phyloP scores from a whole-genome alignment of 2,329 filamentous ascomycete genomes.

The Cercospora sesami region DNA sequence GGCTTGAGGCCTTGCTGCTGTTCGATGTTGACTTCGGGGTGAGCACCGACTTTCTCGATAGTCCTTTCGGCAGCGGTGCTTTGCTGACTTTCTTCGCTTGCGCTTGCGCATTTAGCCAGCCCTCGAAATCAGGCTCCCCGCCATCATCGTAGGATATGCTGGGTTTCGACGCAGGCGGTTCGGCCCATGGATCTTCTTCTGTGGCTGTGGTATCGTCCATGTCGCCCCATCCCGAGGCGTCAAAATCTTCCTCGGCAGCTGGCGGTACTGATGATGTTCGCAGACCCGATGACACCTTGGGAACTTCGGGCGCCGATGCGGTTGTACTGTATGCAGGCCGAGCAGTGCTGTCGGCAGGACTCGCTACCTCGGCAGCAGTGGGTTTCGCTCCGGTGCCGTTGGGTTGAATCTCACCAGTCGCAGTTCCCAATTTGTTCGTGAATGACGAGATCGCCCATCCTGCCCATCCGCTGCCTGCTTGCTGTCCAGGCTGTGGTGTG shows the following conservation, averaged over 20 bases:
- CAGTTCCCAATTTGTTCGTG: slow-evolving; percentile 85
- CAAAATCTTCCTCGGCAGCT: slow-evolving; percentile 58
- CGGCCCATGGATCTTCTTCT: slow-evolving; percentile 22
- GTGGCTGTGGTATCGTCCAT: slow-evolving; percentile 50
- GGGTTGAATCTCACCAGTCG: slow-evolving; percentile 80
- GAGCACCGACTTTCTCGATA: slow-evolving; percentile 60
- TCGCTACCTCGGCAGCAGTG: slow-evolving; percentile 41
- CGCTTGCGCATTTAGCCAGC: slow-evolving; percentile 86
- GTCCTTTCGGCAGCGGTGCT: slow-evolving; percentile 79
- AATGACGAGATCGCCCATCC: slow-evolving; percentile 99
- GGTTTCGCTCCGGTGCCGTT: slow-evolving; percentile 45
- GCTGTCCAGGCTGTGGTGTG: slow-evolving; percentile 64
- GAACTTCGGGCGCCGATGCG: slow-evolving; percentile 35
- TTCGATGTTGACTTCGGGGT: slow-evolving; percentile 33
- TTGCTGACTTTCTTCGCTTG: slow-evolving; percentile 64
- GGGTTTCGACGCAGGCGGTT: slow-evolving; percentile 22
- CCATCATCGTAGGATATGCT: slow-evolving; percentile 71
- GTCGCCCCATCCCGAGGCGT: slow-evolving; percentile 69
- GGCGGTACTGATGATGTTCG: slow-evolving; percentile 28
- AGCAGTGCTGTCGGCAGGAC: slow-evolving; percentile 45
- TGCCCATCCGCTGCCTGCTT: slow-evolving; percentile 67
- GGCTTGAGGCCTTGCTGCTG: slow-evolving; percentile 20
- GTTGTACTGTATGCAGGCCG: slow-evolving; percentile 31
- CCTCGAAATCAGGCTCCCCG: slow-evolving; percentile 90
- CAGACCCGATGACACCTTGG: slow-evolving; percentile 33